phyloP scores from a whole-genome alignment of 208 protist genomes.

The Crithidia brevicula region DNA sequence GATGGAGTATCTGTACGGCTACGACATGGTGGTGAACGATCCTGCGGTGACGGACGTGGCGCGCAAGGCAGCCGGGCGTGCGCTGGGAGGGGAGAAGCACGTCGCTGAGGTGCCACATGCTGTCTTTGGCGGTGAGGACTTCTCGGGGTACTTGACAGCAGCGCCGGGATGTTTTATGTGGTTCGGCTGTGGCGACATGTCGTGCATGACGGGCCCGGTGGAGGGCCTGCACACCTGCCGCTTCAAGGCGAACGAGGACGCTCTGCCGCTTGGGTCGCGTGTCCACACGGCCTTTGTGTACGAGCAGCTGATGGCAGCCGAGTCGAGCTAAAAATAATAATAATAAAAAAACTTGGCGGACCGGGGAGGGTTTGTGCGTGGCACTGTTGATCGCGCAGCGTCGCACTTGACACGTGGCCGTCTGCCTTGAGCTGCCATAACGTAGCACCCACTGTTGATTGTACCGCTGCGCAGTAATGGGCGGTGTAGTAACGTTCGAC shows the following conservation, averaged over 20 bases:
- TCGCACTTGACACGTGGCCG: too few species aligned
- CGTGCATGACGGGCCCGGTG: slow-evolving; percentile 13
- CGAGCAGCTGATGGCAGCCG: slow-evolving; percentile 10
- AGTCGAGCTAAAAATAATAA: background rate
- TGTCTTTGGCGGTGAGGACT: slow-evolving; percentile 50
- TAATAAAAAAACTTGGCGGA: background rate
- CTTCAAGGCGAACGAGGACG: slow-evolving; percentile 48
- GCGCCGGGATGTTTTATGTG: slow-evolving; percentile 40
- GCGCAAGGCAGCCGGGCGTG: slow-evolving; percentile 32
- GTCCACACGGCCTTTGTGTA: slow-evolving; percentile 51
- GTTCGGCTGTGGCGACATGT: slow-evolving; percentile 32
- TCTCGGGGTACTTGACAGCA: slow-evolving; percentile 39
- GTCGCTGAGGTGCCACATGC: slow-evolving; percentile 22
- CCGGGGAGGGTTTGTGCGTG: too few species aligned
- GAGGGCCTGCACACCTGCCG: slow-evolving; percentile 39
- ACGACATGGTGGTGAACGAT: slow-evolving; percentile 65
- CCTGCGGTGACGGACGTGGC: slow-evolving; percentile 36
- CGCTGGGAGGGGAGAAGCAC: slow-evolving; percentile 26
- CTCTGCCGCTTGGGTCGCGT: slow-evolving; percentile 33
- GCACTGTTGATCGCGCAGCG: too few species aligned
- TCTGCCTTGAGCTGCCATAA: too few species aligned
- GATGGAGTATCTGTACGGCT: slow-evolving; percentile 40
- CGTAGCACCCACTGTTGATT: too few species aligned
- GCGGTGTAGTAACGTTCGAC: too few species aligned
- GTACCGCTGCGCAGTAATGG: too few species aligned